Evolutionary conservation across 2,329 filamentous ascomycete species (phyloP), one percentile per base, ranked within the genome.

Genomic region (Xylaria sp.): DNA sequence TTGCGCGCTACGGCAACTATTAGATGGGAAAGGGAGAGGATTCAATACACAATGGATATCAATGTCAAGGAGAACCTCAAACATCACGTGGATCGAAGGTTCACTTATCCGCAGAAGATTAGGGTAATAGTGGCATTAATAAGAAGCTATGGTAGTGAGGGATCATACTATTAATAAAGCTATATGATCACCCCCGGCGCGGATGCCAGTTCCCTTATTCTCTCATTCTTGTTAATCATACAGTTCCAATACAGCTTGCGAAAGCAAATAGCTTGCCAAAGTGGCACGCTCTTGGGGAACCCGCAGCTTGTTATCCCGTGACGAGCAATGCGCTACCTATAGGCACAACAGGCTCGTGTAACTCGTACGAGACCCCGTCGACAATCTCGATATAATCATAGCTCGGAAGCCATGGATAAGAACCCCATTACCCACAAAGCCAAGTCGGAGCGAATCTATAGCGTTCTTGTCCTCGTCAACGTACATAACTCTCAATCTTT

Each of bases 1-100:
- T 28, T 83, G 81, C 51, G 78, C 63, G 2, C 51, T 71, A 13
- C 69, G 26, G 42, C 15, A 46, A 17, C 53, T 23, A 23, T 23
- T 23, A 23, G 23, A 23, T 6, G 33, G 7, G 33, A 9, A 36
- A 36, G 11, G 11, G 11, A 13, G 2, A 13, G 9, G 13, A 13
- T 36, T 10, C 1, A 11, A 11, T 9, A 36, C 1, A 36, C 11
- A 36, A 11, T 4, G 10, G 36, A 38, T 10, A 38, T 13, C 10
- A 13, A 13, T 11, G 11, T 38, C 36, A 11, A 5, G 10, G 11
- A 38, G 4, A 38, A 33, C 33, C 36, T 10, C 7, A 6, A n/a
- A 17, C 48, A 31, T 31, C 15, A 17, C 1, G 11, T 13, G 4
- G 13, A 49, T 51, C 26, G n/a, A 53, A 2, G 9, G 6, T 28